phyloP scores from a whole-genome alignment of 106 monocot species.

The Acorus gramineus region DNA sequence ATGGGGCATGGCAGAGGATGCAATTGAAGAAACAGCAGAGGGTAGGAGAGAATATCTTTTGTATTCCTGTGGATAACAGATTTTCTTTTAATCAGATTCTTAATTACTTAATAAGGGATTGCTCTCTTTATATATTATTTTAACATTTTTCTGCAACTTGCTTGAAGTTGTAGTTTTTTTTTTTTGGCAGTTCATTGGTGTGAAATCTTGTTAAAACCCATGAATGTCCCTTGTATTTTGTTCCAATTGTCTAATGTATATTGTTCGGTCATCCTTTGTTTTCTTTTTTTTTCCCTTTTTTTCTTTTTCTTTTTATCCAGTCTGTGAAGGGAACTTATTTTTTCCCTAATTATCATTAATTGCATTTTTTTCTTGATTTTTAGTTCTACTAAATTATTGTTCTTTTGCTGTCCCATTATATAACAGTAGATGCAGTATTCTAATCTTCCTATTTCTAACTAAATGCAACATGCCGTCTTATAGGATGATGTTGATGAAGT shows the following conservation, averaged over 20 bases:
- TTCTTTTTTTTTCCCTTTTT: no score
- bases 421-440: no score
- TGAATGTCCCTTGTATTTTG: background rate
- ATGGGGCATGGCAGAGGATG: constrained; percentile 94
- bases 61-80: background rate
- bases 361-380: no score
- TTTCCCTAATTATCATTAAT: no score
- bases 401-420: no score
- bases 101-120: no score
- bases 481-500: constrained; percentile 80
- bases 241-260: background rate
- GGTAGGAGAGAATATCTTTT: constrained; percentile 18
- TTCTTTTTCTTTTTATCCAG: no score
- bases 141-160: background rate
- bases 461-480: constrained; percentile 3
- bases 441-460: no score
- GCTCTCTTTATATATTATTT: background rate
- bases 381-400: no score
- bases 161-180: background rate
- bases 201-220: background rate
- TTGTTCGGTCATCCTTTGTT: no score
- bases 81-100: no score
- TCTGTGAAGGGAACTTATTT: no score
- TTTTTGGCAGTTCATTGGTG: background rate
- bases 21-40: constrained; percentile 62